Conservation (phyloP, 306 rosid species). For the Dryas octopetala region DNA sequence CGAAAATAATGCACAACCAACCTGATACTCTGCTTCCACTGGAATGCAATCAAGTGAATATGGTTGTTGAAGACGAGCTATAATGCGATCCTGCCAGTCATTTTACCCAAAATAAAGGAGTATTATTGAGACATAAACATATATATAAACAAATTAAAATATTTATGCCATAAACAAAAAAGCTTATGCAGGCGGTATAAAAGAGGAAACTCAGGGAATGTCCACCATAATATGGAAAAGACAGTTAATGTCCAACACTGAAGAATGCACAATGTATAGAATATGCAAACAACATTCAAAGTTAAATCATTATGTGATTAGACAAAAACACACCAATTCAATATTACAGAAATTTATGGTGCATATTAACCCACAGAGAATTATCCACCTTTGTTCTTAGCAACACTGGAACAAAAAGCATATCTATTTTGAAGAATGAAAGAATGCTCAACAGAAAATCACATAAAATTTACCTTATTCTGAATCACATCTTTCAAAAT, state of each 20-base stretch:
- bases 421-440: conserved; percentile 1
- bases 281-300: background rate
- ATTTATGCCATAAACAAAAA: background rate
- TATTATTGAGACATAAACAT: conserved; percentile 7
- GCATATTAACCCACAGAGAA: background rate
- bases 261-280: background rate
- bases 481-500: conserved; percentile 91
- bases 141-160: background rate
- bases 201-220: background rate
- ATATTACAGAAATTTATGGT: background rate
- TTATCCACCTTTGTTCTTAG: background rate
- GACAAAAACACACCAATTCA: background rate
- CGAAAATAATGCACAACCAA: conserved; percentile 20
- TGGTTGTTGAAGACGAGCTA: conserved; percentile 96
- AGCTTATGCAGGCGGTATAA: background rate
- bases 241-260: background rate
- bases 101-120: conserved; percentile 5
- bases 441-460: conserved; percentile 1
- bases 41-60: conserved; percentile 97
- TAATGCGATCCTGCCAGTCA: conserved; percentile 79
- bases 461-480: conserved; percentile 64
- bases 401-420: background rate
- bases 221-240: background rate
- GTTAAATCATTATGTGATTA: background rate
- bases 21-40: conserved; percentile 99